A percentile compares a stretch with the other conserved stretches of the same genome.
These are phyloP conservation scores for Stemphylium vesicarium DNA, from an alignment of 2,329 filamentous ascomycete species.

Conservation along the genomic window DNA sequence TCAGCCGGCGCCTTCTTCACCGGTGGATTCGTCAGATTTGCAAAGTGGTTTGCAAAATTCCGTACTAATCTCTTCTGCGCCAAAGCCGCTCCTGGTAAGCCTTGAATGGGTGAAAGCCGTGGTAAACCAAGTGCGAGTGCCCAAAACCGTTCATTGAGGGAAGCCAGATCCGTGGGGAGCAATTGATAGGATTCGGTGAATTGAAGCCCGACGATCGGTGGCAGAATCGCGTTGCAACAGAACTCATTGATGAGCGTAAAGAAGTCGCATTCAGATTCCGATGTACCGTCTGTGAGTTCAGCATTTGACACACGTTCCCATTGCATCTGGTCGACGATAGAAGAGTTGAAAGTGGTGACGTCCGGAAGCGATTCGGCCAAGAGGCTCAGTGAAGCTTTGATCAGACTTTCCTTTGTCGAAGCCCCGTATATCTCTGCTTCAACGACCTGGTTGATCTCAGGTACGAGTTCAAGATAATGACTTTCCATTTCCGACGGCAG, in stretches of 20 bases:
- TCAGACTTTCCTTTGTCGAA: conserved; percentile 51
- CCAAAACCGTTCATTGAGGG: conserved; percentile 61
- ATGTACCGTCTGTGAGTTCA: conserved; percentile 49
- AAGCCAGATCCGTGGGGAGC: conserved; percentile 61
- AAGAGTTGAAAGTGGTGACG: conserved; percentile 65
- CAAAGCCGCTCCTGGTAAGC: conserved; percentile 43
- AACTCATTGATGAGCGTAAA: conserved; percentile 62
- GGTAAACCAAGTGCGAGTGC: conserved; percentile 63
- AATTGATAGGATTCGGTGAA: conserved; percentile 55
- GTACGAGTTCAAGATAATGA: conserved; percentile 29
- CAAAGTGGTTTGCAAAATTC: conserved; percentile 36
- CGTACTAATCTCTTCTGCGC: conserved; percentile 42
- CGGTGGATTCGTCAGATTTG: conserved; percentile 37
- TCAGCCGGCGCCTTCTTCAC: conserved; percentile 37
- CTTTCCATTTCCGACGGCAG: conserved; percentile 30
- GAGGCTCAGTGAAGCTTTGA: conserved; percentile 39
- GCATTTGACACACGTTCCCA: conserved; percentile 65
- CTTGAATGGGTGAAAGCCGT: conserved; percentile 61
- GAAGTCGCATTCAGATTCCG: conserved; percentile 56
- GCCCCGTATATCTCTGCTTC: conserved; percentile 57
- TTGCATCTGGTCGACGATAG: conserved; percentile 65
- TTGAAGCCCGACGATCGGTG: conserved; percentile 58
- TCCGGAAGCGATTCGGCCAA: conserved; percentile 57
- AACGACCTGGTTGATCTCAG: conserved; percentile 41
- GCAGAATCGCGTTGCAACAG: conserved; percentile 58